Conservation (phyloP, 1,284 basidiomycete species). For the Pseudozyma flocculosa region DNA sequence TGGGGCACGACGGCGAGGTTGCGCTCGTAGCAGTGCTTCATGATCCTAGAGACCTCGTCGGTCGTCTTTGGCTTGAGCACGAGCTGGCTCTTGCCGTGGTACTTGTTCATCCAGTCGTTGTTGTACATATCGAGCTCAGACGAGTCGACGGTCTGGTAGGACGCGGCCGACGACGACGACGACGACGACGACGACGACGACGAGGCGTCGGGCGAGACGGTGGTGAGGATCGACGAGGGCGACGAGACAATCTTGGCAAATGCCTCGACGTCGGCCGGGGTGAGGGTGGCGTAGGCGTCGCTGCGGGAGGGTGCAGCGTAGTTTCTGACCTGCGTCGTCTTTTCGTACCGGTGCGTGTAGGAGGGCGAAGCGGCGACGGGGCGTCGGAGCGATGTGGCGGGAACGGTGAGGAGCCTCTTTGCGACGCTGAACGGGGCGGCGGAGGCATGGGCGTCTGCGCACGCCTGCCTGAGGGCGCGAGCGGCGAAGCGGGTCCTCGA, state of each 20-base stretch:
- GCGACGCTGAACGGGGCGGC: too few species aligned
- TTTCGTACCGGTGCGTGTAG: too few species aligned
- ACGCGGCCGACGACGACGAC: slow-evolving; percentile 45
- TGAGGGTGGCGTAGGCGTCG: slow-evolving; percentile 61
- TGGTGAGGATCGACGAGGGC: slow-evolving; percentile 61
- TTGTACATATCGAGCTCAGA: slow-evolving; percentile 79
- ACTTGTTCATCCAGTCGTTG: slow-evolving; percentile 97
- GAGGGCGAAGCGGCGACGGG: too few species aligned
- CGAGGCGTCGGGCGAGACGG: slow-evolving; percentile 59
- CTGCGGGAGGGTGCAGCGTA: slow-evolving; percentile 64
- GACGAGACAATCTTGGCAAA: slow-evolving; percentile 61
- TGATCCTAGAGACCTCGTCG: slow-evolving; percentile 79
- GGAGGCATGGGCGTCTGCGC: too few species aligned
- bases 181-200: slow-evolving; percentile 55
- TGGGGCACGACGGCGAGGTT: slow-evolving; percentile 78
- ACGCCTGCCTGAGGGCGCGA: too few species aligned
- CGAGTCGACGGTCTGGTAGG: slow-evolving; percentile 58
- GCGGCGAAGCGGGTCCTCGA: too few species aligned
- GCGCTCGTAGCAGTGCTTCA: slow-evolving; percentile 50
- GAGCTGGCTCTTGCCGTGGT: slow-evolving; percentile 76
- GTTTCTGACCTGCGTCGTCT: too few species aligned
- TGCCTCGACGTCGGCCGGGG: slow-evolving; percentile 60
- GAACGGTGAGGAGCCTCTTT: too few species aligned
- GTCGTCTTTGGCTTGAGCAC: slow-evolving; percentile 87
- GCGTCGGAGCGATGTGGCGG: too few species aligned